phyloP scores from a whole-genome alignment of 148 eudicot genomes.

The Beta vulgaris region DNA sequence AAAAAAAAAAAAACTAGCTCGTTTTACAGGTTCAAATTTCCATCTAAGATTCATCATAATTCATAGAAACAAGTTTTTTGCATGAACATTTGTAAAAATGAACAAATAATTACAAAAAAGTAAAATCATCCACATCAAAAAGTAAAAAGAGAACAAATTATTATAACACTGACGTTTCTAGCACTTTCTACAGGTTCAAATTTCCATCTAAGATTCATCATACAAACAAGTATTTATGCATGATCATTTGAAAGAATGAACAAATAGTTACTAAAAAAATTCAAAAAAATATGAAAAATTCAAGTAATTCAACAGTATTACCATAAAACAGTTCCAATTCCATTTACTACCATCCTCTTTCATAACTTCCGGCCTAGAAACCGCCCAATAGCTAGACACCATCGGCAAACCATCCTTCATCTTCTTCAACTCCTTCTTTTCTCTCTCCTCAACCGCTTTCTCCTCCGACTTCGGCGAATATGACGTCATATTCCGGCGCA shows the following conservation, averaged over 20 bases:
- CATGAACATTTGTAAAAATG: not conserved
- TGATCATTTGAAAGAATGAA: not conserved
- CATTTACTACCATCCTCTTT: conserved; percentile 72
- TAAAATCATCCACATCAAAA: too few species aligned
- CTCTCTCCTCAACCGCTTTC: conserved; percentile 23
- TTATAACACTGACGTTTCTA: too few species aligned
- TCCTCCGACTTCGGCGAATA: not conserved
- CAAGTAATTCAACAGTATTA: conserved; percentile 13
- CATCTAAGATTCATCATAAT: too few species aligned
- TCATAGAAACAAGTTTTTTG: not conserved
- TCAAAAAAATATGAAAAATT: too few species aligned
- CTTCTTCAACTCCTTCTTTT: conserved; percentile 19
- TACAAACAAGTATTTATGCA: not conserved
- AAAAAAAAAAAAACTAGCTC: not conserved
- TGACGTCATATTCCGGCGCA: conserved; percentile 28
- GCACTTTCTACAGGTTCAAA: too few species aligned
- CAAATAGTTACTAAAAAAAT: not conserved
- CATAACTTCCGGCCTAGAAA: conserved; percentile 43
- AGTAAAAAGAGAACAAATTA: too few species aligned
- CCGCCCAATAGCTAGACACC: conserved; percentile 75
- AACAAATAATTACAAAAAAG: not conserved
- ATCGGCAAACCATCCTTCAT: conserved; percentile 19
- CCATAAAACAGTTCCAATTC: conserved; percentile 91
- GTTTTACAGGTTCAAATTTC: too few species aligned
- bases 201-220: too few species aligned